phyloP scores from a whole-genome alignment of 23 red algal species.

The Gracilaria caudata region DNA sequence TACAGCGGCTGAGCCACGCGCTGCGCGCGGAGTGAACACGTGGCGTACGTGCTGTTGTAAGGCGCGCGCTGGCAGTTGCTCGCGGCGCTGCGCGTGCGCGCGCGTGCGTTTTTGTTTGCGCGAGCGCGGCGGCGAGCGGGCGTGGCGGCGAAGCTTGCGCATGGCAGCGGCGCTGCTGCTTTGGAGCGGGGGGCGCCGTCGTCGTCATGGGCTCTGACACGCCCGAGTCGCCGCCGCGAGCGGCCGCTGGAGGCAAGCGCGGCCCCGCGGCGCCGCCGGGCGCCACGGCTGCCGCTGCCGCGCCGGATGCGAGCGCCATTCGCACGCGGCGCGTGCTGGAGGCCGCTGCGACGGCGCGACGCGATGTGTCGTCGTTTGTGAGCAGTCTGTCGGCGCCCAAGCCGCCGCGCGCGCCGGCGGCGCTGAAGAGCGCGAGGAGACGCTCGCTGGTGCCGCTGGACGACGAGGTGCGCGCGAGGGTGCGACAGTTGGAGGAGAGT shows the following conservation, averaged over 20 bases:
- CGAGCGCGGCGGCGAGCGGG: too few relatives aligned
- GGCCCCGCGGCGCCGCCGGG: background rate
- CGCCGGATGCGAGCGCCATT: background rate
- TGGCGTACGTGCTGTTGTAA: background rate
- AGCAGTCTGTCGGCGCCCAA: background rate
- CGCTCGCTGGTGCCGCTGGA: conserved; percentile 42
- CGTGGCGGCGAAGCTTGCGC: too few relatives aligned
- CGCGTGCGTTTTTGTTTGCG: background rate
- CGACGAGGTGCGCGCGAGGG: background rate
- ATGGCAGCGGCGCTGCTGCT: background rate
- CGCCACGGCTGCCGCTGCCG: conserved; percentile 19
- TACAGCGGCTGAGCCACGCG: background rate
- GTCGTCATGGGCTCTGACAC: background rate
- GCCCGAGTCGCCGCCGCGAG: conserved; percentile 11
- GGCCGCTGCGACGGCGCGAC: conserved; percentile 34
- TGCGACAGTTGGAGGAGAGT: background rate
- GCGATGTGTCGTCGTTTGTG: conserved; percentile 33
- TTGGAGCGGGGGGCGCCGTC: too few relatives aligned
- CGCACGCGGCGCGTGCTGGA: conserved; percentile 30
- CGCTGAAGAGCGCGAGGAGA: conserved; percentile 2
- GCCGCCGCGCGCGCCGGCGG: conserved; percentile 48
- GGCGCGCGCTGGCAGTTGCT: too few relatives aligned
- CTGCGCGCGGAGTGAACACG: background rate
- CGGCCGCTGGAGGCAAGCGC: background rate
- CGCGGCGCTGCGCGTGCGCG: too few relatives aligned